Percentiles rank a stretch among this genome's conserved stretches.
Evolutionary conservation across 2,329 filamentous ascomycete genomes (phyloP).

Genomic region (Colletotrichum sp.): DNA sequence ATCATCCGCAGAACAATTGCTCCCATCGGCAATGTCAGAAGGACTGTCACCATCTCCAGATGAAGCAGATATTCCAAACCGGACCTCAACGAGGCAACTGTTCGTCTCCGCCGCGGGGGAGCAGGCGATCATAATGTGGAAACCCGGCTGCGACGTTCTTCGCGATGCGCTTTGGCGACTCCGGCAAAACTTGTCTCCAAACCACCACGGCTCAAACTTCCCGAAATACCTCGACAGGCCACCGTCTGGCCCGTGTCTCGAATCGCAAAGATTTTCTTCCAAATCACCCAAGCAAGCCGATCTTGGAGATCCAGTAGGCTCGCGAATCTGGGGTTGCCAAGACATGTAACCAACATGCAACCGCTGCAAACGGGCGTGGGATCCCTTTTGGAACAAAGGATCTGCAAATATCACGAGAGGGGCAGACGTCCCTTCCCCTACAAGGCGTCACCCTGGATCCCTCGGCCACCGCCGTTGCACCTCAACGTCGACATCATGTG

Average conservation of each 20-base stretch:
- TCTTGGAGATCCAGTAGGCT: background rate
- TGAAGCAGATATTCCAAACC: background rate
- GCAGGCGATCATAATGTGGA: background rate
- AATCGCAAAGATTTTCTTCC: background rate
- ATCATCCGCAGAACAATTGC: background rate
- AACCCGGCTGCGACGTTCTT: background rate
- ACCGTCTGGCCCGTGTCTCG: background rate
- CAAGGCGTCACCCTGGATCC: background rate
- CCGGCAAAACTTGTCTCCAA: constrained; percentile 1
- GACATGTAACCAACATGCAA: constrained; percentile 4
- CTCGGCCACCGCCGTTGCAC: constrained; percentile 1
- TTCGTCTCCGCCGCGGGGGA: background rate
- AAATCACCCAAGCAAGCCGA: background rate
- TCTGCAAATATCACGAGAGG: background rate
- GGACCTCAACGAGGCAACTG: background rate
- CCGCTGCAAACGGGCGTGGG: background rate
- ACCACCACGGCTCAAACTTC: background rate
- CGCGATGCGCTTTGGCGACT: background rate
- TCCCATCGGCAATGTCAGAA: background rate
- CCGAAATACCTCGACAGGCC: background rate
- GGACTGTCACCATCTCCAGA: background rate
- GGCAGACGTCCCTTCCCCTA: background rate
- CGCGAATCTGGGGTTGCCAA: constrained; percentile 9
- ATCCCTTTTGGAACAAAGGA: background rate
- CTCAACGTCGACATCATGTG: background rate